These are phyloP conservation scores for Arachnopeziza araneosa DNA, from an alignment of 2,329 filamentous ascomycete species.

Conservation along the genomic window DNA sequence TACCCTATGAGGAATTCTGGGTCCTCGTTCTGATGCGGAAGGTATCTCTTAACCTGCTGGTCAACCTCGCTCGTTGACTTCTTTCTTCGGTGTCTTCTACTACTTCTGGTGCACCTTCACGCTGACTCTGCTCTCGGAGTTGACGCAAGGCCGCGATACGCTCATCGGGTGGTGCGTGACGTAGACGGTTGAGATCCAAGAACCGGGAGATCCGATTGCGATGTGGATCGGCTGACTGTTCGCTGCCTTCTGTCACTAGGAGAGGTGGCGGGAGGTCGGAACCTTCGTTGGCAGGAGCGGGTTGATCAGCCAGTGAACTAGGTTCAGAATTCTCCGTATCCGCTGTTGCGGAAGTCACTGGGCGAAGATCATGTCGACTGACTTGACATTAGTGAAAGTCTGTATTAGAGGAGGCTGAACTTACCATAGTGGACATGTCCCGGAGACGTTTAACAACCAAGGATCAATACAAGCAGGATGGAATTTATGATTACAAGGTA, in stretches of 20 bases:
- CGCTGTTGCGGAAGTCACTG: constrained; percentile 17
- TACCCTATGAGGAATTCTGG: constrained; percentile 7
- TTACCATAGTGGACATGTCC: constrained; percentile 65
- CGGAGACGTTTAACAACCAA: constrained; percentile 64
- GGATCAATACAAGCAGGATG: constrained; percentile 64
- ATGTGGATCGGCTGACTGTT: constrained; percentile 33
- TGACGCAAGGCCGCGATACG: constrained; percentile 55
- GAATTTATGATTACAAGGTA: constrained; percentile 64
- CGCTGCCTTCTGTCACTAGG: constrained; percentile 11
- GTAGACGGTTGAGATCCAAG: constrained; percentile 51
- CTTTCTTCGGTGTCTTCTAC: constrained; percentile 19
- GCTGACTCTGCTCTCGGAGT: constrained; percentile 35
- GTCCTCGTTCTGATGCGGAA: constrained; percentile 27
- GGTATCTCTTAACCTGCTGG: constrained; percentile 23
- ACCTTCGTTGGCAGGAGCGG: constrained; percentile 1
- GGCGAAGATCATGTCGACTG: constrained; percentile 35
- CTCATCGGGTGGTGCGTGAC: constrained; percentile 55
- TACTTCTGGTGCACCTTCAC: constrained; percentile 7
- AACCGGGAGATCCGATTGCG: constrained; percentile 45
- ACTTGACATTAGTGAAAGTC: constrained; percentile 8
- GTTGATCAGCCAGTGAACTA: not conserved
- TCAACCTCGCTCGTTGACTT: constrained; percentile 25
- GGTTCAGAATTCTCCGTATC: constrained; percentile 30
- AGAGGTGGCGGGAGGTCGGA: constrained; percentile 27
- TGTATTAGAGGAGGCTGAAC: constrained; percentile 24